Conservation (phyloP, 495 filamentous ascomycete species). For the Amorphotheca resinae region DNA sequence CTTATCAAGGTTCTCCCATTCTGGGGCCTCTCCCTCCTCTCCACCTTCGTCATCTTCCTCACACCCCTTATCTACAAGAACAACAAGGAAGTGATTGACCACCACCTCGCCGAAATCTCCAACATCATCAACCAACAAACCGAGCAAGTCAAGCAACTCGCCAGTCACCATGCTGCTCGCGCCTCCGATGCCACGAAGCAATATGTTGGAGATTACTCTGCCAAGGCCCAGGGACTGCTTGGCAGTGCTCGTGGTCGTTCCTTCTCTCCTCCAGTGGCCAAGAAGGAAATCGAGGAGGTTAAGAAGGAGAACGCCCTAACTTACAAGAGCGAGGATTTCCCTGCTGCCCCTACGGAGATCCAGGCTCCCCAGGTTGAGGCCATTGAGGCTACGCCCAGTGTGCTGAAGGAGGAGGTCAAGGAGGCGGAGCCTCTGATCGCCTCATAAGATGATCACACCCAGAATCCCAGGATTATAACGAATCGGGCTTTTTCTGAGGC, state of each 20-base stretch:
- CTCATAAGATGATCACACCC: too few species aligned
- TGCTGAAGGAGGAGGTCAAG: conserved; percentile 1
- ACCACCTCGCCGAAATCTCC: conserved; percentile 57
- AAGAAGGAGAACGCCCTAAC: conserved; percentile 25
- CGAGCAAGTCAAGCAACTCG: conserved; percentile 63
- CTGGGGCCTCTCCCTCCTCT: conserved; percentile 80
- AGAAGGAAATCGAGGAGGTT: conserved; percentile 18
- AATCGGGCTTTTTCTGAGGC: too few species aligned
- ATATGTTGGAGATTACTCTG: conserved; percentile 71
- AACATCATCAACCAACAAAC: conserved; percentile 73
- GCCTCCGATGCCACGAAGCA: conserved; percentile 66
- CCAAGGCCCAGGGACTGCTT: conserved; percentile 71
- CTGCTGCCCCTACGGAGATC: conserved; percentile 43
- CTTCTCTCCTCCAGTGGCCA: conserved; percentile 22
- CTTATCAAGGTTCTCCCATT: conserved; percentile 86
- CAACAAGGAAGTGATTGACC: conserved; percentile 90
- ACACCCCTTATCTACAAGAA: conserved; percentile 80
- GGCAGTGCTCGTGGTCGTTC: conserved; percentile 38
- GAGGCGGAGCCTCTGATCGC: conserved; percentile 15
- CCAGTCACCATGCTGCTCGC: conserved; percentile 66
- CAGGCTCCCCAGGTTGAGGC: conserved; percentile 10
- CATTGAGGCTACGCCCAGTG: neutral
- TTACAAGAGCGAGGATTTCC: conserved; percentile 40
- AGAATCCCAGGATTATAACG: too few species aligned
- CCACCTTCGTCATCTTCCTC: conserved; percentile 65